These are phyloP conservation scores for Rhodamnia rubescens DNA, from an alignment of 345 rosid genomes.

Conservation along the genomic window DNA sequence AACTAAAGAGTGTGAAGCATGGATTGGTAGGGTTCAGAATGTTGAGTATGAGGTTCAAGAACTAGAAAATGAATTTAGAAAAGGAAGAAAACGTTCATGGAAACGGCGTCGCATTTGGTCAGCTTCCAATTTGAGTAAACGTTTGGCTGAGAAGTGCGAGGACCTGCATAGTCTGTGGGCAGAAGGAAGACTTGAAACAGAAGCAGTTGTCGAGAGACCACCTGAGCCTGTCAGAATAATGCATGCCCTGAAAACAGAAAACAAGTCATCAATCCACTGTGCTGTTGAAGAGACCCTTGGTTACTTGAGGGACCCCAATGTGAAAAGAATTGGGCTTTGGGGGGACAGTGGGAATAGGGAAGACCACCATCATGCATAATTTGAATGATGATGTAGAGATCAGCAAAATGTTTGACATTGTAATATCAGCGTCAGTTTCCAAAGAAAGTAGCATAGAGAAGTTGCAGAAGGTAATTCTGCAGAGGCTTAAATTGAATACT, in stretches of 20 bases:
- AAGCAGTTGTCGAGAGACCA: slow-evolving; percentile 12
- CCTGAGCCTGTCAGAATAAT: slow-evolving; percentile 8
- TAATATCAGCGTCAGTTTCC: slow-evolving; percentile 7
- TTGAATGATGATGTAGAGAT: slow-evolving; percentile 13
- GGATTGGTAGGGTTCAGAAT: not conserved
- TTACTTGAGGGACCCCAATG: not conserved
- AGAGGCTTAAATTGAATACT: slow-evolving; percentile 5
- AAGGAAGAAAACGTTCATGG: not conserved
- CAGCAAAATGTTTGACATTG: slow-evolving; percentile 17
- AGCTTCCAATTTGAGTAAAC: slow-evolving; percentile 5
- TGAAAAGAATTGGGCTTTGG: slow-evolving; percentile 16
- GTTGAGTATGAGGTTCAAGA: not conserved
- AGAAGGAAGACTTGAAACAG: slow-evolving; percentile 6
- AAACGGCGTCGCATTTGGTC: not conserved
- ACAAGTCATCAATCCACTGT: slow-evolving; percentile 7
- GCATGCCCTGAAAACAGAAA: slow-evolving; percentile 7
- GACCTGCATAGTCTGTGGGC: slow-evolving; percentile 5
- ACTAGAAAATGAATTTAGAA: not conserved
- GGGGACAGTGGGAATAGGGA: slow-evolving; percentile 21
- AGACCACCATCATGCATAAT: slow-evolving; percentile 26
- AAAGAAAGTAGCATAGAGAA: slow-evolving; percentile 7
- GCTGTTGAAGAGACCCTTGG: slow-evolving; percentile 3
- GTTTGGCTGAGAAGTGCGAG: slow-evolving; percentile 1
- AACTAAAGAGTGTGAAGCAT: not conserved
- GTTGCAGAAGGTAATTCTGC: slow-evolving; percentile 7